Evolutionary conservation across 495 filamentous ascomycete species (phyloP).

Genomic region (Podospora australis): DNA sequence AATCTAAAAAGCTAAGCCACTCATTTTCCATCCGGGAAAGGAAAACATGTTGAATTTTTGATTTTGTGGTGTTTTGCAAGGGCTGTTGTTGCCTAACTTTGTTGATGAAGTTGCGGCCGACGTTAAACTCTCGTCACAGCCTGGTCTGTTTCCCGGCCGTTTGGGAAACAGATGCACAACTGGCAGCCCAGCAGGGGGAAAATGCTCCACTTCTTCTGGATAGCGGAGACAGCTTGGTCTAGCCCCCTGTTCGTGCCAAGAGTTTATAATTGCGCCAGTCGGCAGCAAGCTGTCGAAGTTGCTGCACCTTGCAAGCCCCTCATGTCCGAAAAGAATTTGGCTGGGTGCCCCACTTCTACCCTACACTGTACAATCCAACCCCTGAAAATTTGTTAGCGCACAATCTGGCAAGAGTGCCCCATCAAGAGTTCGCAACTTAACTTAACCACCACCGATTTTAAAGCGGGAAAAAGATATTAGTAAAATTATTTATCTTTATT

Average conservation of each 20-base stretch:
- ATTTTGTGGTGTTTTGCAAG: background rate
- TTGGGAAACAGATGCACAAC: slow-evolving; percentile 14
- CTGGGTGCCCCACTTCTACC: slow-evolving; percentile 1
- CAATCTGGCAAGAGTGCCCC: background rate
- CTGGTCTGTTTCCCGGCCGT: slow-evolving; percentile 11
- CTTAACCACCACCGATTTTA: too few relatives aligned
- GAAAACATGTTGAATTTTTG: background rate
- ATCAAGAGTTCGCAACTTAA: background rate
- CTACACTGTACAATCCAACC: too few relatives aligned
- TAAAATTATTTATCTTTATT: too few relatives aligned
- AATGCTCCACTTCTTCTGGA: slow-evolving; percentile 9
- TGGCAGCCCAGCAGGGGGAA: slow-evolving; percentile 4
- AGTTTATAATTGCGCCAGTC: background rate
- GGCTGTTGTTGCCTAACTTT: slow-evolving; percentile 4
- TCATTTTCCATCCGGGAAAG: background rate
- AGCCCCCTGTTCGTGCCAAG: slow-evolving; percentile 12
- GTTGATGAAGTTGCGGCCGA: slow-evolving; percentile 11
- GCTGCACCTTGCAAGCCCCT: slow-evolving; percentile 3
- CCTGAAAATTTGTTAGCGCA: too few relatives aligned
- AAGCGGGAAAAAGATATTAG: too few relatives aligned
- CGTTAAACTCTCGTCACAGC: slow-evolving; percentile 3
- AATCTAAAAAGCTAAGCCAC: background rate
- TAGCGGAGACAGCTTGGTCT: slow-evolving; percentile 19
- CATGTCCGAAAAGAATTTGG: background rate
- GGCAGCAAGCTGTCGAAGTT: too few relatives aligned